Conservation (phyloP, 176 grass and related monocot genomes). For the Aegilops bicornis region DNA sequence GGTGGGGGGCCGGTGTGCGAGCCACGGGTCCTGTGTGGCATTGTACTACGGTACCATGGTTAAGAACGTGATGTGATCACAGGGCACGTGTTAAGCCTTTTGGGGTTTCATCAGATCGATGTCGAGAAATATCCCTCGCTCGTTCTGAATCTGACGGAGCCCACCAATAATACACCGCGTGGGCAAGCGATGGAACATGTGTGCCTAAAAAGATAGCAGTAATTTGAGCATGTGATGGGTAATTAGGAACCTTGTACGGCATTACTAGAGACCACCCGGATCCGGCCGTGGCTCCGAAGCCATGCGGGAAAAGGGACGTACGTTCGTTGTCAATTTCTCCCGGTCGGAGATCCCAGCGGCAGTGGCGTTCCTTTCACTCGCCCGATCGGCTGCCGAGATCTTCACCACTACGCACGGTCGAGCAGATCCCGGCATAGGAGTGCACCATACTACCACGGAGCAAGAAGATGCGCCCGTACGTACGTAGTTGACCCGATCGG, state of each 20-base stretch:
- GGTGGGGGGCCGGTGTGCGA: background rate
- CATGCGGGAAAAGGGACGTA: background rate
- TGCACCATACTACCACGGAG: background rate
- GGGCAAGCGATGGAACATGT: background rate
- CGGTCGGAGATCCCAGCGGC: background rate
- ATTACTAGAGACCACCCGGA: background rate
- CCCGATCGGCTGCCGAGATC: background rate
- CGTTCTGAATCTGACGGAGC: background rate
- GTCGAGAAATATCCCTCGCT: background rate
- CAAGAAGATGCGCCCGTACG: background rate
- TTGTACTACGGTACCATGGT: background rate
- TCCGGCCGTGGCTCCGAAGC: background rate
- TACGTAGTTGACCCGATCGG: background rate
- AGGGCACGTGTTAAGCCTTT: background rate
- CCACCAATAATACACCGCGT: background rate
- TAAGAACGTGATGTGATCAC: background rate
- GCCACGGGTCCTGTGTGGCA: background rate
- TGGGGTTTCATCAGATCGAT: background rate
- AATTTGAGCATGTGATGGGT: background rate
- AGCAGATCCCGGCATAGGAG: background rate
- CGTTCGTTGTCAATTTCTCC: background rate
- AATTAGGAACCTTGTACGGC: background rate
- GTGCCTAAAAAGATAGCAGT: background rate
- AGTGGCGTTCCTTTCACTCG: background rate
- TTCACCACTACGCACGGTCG: background rate